phyloP scores from a whole-genome alignment of 148 eudicot species.

The Rheum nobile region DNA sequence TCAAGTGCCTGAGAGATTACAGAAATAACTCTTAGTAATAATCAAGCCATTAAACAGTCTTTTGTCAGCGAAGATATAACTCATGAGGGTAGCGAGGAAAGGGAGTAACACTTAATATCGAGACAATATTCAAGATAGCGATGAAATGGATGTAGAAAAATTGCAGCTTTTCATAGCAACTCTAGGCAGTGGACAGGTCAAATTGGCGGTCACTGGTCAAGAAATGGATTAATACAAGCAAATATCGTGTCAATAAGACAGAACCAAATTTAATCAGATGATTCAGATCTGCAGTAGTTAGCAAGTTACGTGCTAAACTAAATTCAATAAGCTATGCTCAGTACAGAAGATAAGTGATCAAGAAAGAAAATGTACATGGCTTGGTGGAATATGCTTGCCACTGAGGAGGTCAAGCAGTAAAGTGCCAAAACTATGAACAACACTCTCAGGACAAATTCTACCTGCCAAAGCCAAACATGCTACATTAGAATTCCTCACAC shows the following conservation, averaged over 20 bases:
- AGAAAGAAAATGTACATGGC: slow-evolving; percentile 8
- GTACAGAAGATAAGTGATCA: neutral
- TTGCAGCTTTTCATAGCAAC: neutral
- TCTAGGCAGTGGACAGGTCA: neutral
- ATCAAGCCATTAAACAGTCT: neutral
- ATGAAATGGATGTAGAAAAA: neutral
- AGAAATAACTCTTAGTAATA: neutral
- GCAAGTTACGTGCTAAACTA: neutral
- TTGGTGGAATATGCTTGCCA: slow-evolving; percentile 9
- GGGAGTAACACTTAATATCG: neutral
- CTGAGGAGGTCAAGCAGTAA: slow-evolving; percentile 11
- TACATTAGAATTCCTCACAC: neutral
- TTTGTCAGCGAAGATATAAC: neutral
- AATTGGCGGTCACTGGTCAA: neutral
- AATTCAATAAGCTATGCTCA: neutral
- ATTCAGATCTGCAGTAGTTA: neutral
- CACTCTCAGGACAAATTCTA: slow-evolving; percentile 12
- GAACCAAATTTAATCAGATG: neutral
- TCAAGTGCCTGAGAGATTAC: slow-evolving; percentile 61
- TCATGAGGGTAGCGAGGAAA: neutral
- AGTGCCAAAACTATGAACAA: slow-evolving; percentile 10
- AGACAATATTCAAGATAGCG: neutral
- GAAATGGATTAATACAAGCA: neutral
- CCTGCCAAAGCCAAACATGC: slow-evolving; percentile 5
- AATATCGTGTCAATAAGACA: neutral